Evolutionary conservation across 1,139 yeast species (phyloP).

Genomic region (Blastobotrys ciferrii): DNA sequence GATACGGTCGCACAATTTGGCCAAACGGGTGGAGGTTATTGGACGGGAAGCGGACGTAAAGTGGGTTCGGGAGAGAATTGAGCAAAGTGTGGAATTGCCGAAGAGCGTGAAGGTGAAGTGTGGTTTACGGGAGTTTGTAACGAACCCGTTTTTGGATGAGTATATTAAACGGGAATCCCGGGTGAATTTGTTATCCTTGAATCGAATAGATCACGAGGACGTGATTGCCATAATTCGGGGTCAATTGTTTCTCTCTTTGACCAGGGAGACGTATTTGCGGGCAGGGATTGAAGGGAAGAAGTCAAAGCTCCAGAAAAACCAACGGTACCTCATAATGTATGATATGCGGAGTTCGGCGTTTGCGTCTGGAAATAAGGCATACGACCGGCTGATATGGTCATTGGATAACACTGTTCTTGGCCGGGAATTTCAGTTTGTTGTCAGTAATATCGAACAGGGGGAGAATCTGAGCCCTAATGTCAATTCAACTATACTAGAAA

Average conservation of each 20-base stretch:
- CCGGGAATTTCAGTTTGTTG: background rate
- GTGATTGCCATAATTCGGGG: constrained; percentile 35
- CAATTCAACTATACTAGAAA: background rate
- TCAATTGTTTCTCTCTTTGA: constrained; percentile 33
- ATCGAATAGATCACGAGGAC: constrained; percentile 36
- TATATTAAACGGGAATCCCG: constrained; percentile 16
- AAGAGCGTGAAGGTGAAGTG: constrained; percentile 10
- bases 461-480: background rate
- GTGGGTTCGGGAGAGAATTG: constrained; percentile 4
- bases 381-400: constrained; percentile 42
- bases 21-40: constrained; percentile 18
- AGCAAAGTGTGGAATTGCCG: constrained; percentile 6
- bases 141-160: constrained; percentile 11
- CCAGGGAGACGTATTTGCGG: constrained; percentile 33
- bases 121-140: constrained; percentile 12
- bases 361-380: constrained; percentile 27
- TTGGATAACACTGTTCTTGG: constrained; percentile 31
- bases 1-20: constrained; percentile 22
- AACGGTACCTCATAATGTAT: constrained; percentile 17
- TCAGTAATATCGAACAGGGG: constrained; percentile 1
- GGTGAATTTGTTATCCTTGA: constrained; percentile 23
- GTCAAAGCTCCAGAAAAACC: constrained; percentile 15
- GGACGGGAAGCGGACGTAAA: constrained; percentile 5
- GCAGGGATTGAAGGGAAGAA: constrained; percentile 37
- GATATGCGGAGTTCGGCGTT: constrained; percentile 21